A percentile compares a stretch with the other conserved stretches of the same genome.
phyloP scores from a whole-genome alignment of 2,329 filamentous ascomycete genomes.

The Epichloe sylvatica region DNA sequence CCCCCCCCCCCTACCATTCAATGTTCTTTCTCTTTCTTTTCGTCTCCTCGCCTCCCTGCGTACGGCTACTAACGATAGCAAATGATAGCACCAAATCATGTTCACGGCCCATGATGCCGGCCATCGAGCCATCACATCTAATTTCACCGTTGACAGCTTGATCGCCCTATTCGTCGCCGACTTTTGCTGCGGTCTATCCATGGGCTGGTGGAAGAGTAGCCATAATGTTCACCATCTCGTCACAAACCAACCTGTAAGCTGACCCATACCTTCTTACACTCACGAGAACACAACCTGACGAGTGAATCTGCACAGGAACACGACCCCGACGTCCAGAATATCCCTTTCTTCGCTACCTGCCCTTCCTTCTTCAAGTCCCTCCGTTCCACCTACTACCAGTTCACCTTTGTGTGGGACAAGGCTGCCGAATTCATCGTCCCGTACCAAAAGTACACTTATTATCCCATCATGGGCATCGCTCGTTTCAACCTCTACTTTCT shows the following conservation, averaged over 20 bases:
- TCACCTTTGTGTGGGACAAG: conserved; percentile 48
- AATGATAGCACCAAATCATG: conserved; percentile 48
- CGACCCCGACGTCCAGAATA: conserved; percentile 49
- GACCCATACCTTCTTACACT: no score
- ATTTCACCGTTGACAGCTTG: conserved; percentile 42
- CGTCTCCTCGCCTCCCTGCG: no score
- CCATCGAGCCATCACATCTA: conserved; percentile 47
- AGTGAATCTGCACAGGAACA: conserved; percentile 26
- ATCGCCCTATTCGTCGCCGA: conserved; percentile 51
- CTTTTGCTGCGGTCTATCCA: conserved; percentile 50
- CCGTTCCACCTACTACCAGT: conserved; percentile 52
- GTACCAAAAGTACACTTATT: conserved; percentile 54
- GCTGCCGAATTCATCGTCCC: conserved; percentile 44
- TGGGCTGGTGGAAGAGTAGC: conserved; percentile 57
- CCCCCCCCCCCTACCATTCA: neutral
- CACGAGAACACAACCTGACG: neutral
- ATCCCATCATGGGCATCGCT: conserved; percentile 51
- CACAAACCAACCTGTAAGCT: conserved; percentile 42
- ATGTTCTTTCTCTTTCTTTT: neutral
- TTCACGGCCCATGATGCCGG: conserved; percentile 54
- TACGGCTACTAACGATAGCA: conserved; percentile 8
- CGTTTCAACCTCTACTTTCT: conserved; percentile 61
- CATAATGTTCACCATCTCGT: conserved; percentile 56
- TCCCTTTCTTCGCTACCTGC: conserved; percentile 54
- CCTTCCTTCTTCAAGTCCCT: conserved; percentile 51